Evolutionary conservation across 2,329 filamentous ascomycete genomes (phyloP), one percentile per base, ranked within the genome.

Genomic region (Alternaria ethzedia): DNA sequence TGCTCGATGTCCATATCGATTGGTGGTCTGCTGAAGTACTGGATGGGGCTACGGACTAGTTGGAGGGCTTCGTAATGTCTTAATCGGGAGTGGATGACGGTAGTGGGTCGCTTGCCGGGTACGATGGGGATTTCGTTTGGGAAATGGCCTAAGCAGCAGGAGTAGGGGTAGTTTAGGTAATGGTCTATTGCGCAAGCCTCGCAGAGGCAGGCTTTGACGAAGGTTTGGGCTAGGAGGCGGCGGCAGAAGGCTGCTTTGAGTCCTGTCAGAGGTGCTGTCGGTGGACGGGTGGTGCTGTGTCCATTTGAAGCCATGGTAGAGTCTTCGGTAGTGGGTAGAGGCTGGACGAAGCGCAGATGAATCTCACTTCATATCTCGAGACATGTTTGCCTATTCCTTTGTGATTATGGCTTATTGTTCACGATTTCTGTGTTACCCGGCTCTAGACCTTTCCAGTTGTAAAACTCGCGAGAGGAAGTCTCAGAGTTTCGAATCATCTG

Each of bases 111-210:
- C n/a, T 50, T 2, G 3, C 1, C 2, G 11, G 47, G 47, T 20
- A 50, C 6, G 20, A 50, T 32, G 15, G 11, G 3, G 28, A 51
- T 51, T 2, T 51, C 9, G 26, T 21, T 20, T 4, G n/a, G 17
- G 15, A 0, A 4, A 21, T 51, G 26, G 1, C 1, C 0, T 4
- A 20, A 1, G 2, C 0, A 6, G 47, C 47, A 32, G 1, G 47
- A 21, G 26, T 6, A 6, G 12, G 47, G 47, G 26, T 15, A 11
- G 5, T 51, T 51, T 8, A 32, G 9, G 17, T 51, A 32, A 2
- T 2, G 20, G 1, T 21, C 2, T n/a, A 1, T 8, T 10, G 26
- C 12, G 11, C 47, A 32, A 3, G 2, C 7, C 15, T 50, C 47
- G 5, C 47, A 51, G n/a, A 9, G 20, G 12, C 47, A 51, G 2